Base-by-base conservation (phyloP, 1,139 yeast genomes). In the Candida anutae region DNA sequence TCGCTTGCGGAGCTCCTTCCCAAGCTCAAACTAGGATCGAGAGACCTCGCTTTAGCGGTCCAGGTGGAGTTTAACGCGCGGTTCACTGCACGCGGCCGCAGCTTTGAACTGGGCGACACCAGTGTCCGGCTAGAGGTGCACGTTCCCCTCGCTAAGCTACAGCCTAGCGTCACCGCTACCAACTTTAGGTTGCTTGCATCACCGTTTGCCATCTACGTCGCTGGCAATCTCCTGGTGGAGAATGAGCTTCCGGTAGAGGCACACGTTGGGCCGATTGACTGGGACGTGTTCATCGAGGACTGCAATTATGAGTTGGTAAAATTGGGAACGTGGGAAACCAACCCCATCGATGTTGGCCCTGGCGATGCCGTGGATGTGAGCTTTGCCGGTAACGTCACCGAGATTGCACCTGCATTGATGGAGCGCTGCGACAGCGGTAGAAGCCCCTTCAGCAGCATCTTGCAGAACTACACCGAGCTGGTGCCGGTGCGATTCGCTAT, bases 221-320 rank as follows among this genome's bases (percentile, higher is more conserved):
- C 24, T 5, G 27, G 41, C 10, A 25, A 31, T 4, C 19, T 42
- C 4, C 17, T 19, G 8, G 16, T 47, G 5, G 31, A 38, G 6
- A 42, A 36, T 13, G 36, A 35, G 5, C 37, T 42, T 10, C 54
- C 57, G 1, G 25, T 55, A n/a, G 33, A 36, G 3, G 37, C 50
- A 12, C 30, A 33, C 2, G 25, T 58, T 2, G 44, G 35, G 2
- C 16, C 43, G 4, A 44, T 56, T 11, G 40, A 45, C 22, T 55
- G 62, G 62, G 47, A 49, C 27, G 26, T 58, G 3, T 37, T 45
- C 10, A 28, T 59, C 5, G 39, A 42, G 16, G 56, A 48, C 32
- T 58, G 64, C 37, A 29, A 42, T 9, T 24, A 27, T 2, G 25
- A 41, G 2, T 40, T 45, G 13, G 36, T 45, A 5, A 36, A 36